These are phyloP conservation scores for Peronosclerospora sorghi DNA, from an alignment of 352 stramenopile genomes.

Conservation along the genomic window DNA sequence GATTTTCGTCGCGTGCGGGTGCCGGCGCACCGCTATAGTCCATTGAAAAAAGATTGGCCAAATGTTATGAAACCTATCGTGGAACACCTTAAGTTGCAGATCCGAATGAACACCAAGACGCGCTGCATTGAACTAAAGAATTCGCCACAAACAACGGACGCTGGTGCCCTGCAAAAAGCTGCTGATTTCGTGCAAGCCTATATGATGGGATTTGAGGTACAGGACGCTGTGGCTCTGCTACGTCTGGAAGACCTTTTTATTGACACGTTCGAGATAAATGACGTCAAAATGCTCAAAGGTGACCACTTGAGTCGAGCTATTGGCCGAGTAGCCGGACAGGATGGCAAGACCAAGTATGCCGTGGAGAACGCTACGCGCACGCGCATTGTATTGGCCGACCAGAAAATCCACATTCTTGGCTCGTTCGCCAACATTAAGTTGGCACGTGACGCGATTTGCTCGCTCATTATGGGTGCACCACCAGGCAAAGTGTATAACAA, in stretches of 20 bases:
- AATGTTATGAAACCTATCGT: constrained; percentile 98
- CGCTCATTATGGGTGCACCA: constrained; percentile 92
- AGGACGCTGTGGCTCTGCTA: constrained; percentile 94
- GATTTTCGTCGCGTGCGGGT: constrained; percentile 95
- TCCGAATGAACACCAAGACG: constrained; percentile 99
- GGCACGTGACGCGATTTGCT: constrained; percentile 86
- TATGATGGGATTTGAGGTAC: constrained; percentile 99
- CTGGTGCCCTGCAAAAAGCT: constrained; percentile 93
- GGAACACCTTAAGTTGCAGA: constrained; percentile 96
- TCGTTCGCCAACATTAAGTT: constrained; percentile 98
- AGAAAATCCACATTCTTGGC: constrained; percentile 97
- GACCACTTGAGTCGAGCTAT: constrained; percentile 98
- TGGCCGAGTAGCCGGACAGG: constrained; percentile 95
- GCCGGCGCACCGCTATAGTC: constrained; percentile 95
- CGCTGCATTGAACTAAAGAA: constrained; percentile 97
- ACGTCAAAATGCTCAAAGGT: constrained; percentile 95
- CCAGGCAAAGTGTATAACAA: constrained; percentile 99
- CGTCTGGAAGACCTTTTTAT: constrained; percentile 98
- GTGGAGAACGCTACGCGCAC: constrained; percentile 99
- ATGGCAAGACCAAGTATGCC: constrained; percentile 98
- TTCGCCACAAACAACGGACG: constrained; percentile 89
- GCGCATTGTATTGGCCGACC: constrained; percentile 97
- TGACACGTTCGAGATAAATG: constrained; percentile 97
- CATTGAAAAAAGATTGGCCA: constrained; percentile 98
- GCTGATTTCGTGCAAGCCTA: constrained; percentile 98